A percentile compares a stretch with the other conserved stretches of the same genome.
Evolutionary conservation across 306 rosid genomes (phyloP).

Genomic region (Canavalia ensiformis): DNA sequence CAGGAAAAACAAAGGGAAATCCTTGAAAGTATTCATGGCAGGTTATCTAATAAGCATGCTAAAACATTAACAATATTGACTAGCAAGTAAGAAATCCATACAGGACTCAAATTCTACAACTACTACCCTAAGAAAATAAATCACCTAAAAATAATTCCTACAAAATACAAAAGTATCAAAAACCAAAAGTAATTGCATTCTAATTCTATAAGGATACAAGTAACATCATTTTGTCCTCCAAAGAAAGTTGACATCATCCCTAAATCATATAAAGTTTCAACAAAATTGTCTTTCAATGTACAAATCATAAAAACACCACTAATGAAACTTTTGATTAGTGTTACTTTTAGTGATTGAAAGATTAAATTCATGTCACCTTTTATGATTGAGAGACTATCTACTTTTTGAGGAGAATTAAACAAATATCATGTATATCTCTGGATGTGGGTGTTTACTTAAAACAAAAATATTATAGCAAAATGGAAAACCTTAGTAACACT

Average conservation of each 20-base stretch:
- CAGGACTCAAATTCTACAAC: neutral
- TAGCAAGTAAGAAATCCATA: slow-evolving; percentile 1
- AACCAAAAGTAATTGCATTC: neutral
- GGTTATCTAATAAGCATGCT: neutral
- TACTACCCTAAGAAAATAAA: neutral
- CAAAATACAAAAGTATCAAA: neutral
- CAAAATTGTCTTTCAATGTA: neutral
- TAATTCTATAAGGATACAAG: neutral
- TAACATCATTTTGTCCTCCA: neutral
- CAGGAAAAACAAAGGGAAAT: neutral
- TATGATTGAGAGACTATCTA: neutral
- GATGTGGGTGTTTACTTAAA: neutral
- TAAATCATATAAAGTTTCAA: neutral
- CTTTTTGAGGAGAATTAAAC: neutral
- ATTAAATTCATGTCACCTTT: neutral
- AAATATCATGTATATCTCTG: neutral
- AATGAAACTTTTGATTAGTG: neutral
- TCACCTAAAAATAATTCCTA: neutral
- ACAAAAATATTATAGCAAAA: neutral
- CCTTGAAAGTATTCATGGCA: neutral
- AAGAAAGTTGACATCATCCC: neutral
- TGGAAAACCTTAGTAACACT: neutral
- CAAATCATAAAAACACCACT: neutral
- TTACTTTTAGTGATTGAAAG: too few relatives aligned
- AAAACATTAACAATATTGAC: neutral